Percentiles rank a stretch among this genome's conserved stretches.
phyloP scores from a whole-genome alignment of 768 basidiomycete genomes.

The Amanita muscaria region DNA sequence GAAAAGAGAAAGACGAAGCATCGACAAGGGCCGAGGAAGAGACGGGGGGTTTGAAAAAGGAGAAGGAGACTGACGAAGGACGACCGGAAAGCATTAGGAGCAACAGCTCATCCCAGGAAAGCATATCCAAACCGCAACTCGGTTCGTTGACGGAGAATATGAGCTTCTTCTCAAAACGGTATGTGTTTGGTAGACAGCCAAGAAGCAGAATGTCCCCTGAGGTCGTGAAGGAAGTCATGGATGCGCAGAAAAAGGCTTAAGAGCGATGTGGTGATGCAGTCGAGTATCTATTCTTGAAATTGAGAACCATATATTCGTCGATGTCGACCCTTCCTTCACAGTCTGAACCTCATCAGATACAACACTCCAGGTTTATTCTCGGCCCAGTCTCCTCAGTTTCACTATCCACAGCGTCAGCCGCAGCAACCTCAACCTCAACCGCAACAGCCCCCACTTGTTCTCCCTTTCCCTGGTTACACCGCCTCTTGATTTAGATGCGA shows the following conservation, averaged over 20 bases:
- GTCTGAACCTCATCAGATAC: too few species aligned
- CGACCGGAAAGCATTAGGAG: conserved; percentile 1
- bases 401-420: neutral
- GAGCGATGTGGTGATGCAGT: too few species aligned
- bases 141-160: neutral
- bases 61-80: neutral
- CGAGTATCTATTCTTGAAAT: too few species aligned
- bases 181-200: neutral
- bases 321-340: too few species aligned
- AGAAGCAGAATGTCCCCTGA: conserved; percentile 2
- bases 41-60: neutral
- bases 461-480: conserved; percentile 2
- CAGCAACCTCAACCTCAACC: neutral
- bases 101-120: too few species aligned
- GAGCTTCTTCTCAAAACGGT: neutral
- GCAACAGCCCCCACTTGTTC: neutral
- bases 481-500: conserved; percentile 8
- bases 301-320: too few species aligned
- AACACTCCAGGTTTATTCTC: too few species aligned
- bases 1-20: neutral
- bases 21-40: too few species aligned
- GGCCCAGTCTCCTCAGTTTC: neutral
- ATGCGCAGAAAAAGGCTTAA: neutral
- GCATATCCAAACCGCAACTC: too few species aligned
- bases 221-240: conserved; percentile 2